Evolutionary conservation across 768 basidiomycete species (phyloP), one percentile per base, ranked within the genome.

Genomic region (Xerocomellus dryophilus): DNA sequence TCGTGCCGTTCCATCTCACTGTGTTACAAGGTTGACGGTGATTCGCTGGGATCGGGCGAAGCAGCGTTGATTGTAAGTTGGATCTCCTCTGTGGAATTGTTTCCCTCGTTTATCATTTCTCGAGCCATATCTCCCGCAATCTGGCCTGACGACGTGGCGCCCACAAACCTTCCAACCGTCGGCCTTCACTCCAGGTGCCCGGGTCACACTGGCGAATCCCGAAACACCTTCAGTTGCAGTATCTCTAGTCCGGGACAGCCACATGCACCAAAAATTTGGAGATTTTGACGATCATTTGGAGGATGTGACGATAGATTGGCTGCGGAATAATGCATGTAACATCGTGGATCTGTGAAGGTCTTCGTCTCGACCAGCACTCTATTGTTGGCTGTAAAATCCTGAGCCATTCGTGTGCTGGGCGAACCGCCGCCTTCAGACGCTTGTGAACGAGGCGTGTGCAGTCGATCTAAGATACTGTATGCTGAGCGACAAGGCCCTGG

Each of bases 241-340:
- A 14, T 60, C 67, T 4, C 71, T 82, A 1, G 81, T 86, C 15
- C 75, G 73, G 36, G 77, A 83, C 41, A 64, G 72, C 39, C 73
- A 72, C n/a, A 67, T 76, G 48, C 83, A 86, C 52, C 71, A 76
- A 53, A 73, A 77, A 43, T 84, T 92, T 53, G 85, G 84, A 5
- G 90, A 92, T 66, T 91, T 91, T 57, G 90, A 92, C 53, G 90
- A 91, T 60, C 86, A 91, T 70, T 68, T 91, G 43, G 90, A 90
- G 69, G 83, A 90, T 67, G 83, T 84, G 44, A 79, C 66, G 39
- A 68, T 74, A 52, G 78, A 80, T 53, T 81, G 79, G 78, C 57
- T 82, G 55, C 66, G 65, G 45, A 81, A 82, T 43, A 58, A 43
- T 21, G 66, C 54, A 49, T 75, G 71, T 66, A 62, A 51, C 50